Evolutionary conservation across 2,329 filamentous ascomycete genomes (phyloP), one percentile per base, ranked within the genome.

Genomic region (Aureobasidium zeae): DNA sequence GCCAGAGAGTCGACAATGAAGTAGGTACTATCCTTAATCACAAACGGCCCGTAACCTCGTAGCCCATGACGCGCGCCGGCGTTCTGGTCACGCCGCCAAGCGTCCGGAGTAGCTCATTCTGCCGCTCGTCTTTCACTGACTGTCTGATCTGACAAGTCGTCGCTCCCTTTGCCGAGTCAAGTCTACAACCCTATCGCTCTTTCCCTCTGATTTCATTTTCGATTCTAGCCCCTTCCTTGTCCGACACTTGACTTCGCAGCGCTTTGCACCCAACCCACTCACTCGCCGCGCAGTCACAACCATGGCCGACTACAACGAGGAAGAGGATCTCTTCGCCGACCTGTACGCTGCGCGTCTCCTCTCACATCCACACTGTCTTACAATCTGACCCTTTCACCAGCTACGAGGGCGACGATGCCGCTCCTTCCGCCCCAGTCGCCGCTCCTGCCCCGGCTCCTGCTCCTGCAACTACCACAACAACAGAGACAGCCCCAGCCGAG

Each of bases 291-390:
- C 28, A 41, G 37, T 25, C 37, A 20, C 35, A 62, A 72, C 37
- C 55, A 91, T 89, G 85, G 78, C 84, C 35, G 86, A 91, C 42
- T 84, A 88, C 58, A 41, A 41, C 5, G 84, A 85, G 54, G 87
- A 94, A 55, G 88, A 94, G 59, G 87, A 94, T 73, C 83, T 94
- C 66, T 94, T 94, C 65, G 87, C 87, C 57, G 88, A 94, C 68
- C 77, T 94, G 87, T 94, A 71, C 68, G 86, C 74, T 45, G 20
- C 5, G 17, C 13, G 17, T 30, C 10, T 21, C 15, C 19, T 26
- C 15, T 10, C 7, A 11, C 13, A 26, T 4, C 3, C 10, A n/a
- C n/a, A 34, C 2, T 13, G 11, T 33, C n/a, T 22, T 20, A 15
- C 16, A 17, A 33, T 43, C 29, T 50, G 42, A 49, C 29, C 52